phyloP scores from a whole-genome alignment of 2,329 filamentous ascomycete species.

The Ceratocystis albifundus region DNA sequence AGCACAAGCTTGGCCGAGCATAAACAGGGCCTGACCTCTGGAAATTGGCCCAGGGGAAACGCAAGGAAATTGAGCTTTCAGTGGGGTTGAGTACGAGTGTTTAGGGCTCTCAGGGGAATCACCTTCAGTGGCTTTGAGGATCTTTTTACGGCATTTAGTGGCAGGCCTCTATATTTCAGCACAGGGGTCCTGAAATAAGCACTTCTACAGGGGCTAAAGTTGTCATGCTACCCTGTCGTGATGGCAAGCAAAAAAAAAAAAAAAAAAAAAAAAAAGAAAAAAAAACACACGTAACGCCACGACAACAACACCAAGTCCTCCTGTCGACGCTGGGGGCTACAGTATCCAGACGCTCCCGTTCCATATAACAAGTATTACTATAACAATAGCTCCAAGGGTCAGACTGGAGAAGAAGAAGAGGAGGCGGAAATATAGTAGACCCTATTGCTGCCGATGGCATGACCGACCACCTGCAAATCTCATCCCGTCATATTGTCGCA shows the following conservation, averaged over 20 bases:
- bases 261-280: slow-evolving; percentile 2
- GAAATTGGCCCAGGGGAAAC: slow-evolving; percentile 4
- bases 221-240: slow-evolving; percentile 4
- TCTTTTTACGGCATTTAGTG: too few relatives aligned
- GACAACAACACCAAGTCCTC: neutral
- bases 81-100: neutral
- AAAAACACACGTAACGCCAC: neutral
- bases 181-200: neutral
- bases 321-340: neutral
- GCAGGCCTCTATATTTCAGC: neutral
- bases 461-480: neutral
- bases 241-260: slow-evolving; percentile 6
- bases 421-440: too few relatives aligned
- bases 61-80: slow-evolving; percentile 4
- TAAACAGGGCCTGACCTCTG: slow-evolving; percentile 1
- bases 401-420: too few relatives aligned
- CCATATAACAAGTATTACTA: neutral
- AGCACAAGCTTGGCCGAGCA: neutral
- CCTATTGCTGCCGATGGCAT: neutral
- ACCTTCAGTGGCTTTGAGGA: too few relatives aligned
- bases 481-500: neutral
- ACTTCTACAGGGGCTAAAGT: slow-evolving; percentile 5
- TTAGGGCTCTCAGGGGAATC: neutral
- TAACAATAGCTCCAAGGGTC: neutral
- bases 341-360: neutral